A percentile compares a stretch with the other conserved stretches of the same genome.
Evolutionary conservation across 2,329 filamentous ascomycete species (phyloP).

Genomic region (Colletotrichum spinosum): DNA sequence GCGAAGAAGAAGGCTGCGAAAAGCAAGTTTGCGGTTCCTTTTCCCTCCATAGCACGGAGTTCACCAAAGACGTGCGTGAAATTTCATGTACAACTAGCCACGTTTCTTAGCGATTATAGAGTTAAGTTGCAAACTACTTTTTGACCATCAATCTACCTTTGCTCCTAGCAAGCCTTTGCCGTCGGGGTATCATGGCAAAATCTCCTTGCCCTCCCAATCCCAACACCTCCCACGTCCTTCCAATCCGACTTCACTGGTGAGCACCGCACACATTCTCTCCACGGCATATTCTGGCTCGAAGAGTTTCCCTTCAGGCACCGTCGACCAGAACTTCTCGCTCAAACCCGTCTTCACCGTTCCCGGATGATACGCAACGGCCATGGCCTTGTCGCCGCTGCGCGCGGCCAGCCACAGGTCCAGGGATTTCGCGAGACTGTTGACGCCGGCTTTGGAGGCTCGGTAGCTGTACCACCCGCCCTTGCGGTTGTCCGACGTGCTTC

Average conservation of each 20-base stretch:
- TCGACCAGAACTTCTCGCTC: constrained; percentile 78
- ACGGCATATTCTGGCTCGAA: constrained; percentile 76
- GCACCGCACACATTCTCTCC: constrained; percentile 71
- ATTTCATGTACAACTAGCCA: constrained; percentile 28
- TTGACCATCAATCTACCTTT: no score
- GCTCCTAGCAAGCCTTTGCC: no score
- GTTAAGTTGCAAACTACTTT: not conserved
- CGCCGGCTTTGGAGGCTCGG: constrained; percentile 79
- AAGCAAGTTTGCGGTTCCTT: constrained; percentile 3
- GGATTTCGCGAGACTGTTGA: constrained; percentile 77
- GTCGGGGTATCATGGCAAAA: constrained; percentile 59
- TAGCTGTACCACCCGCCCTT: constrained; percentile 88
- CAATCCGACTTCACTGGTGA: constrained; percentile 58
- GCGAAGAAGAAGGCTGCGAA: not conserved
- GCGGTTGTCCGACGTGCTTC: constrained; percentile 77
- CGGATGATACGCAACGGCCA: constrained; percentile 80
- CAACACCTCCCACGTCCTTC: constrained; percentile 72
- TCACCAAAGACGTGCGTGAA: constrained; percentile 19
- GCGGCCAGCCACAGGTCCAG: constrained; percentile 75
- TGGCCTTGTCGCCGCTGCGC: constrained; percentile 69
- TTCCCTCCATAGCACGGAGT: constrained; percentile 27
- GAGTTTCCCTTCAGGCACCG: constrained; percentile 70
- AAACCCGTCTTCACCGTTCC: constrained; percentile 84
- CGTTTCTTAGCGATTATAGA: constrained; percentile 28
- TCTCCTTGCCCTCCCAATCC: constrained; percentile 76